Base-by-base conservation (phyloP, 1,139 yeast species). In the Blastobotrys persicus region DNA sequence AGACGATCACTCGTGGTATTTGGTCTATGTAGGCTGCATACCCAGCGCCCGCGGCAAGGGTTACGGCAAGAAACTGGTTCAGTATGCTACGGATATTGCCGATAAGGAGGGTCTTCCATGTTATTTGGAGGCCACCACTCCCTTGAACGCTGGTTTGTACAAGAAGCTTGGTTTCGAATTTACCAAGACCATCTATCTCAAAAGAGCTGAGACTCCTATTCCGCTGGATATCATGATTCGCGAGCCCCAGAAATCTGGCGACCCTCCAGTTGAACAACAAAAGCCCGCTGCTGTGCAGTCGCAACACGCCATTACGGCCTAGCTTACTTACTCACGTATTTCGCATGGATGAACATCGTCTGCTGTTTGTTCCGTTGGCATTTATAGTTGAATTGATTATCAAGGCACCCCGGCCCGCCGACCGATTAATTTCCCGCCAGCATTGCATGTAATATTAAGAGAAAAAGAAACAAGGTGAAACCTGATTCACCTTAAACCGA, bases 1-100 rank as follows among this genome's bases (percentile, higher is more conserved):
- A 51, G 69, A 67, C 43, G 74, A 73, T 49, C 71, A 74, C 39
- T 63, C 73, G 5, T 82, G 74, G 69, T 80, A 85, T 14, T 72
- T 82, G 59, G 85, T 82, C 33, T 82, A 82, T 59, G 66, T 82
- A 42, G 88, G 86, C 2, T 77, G 84, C 5, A 69, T 77, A 9
- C 75, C 74, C n/a, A 60, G 66, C 18, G 85, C 85, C 7, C 72
- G 85, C 59, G 88, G 88, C 33, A 81, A 81, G 63, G 88, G 88
- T 6, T 81, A 82, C 61, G 80, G 76, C n/a, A 65, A 87, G 43
- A 72, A 72, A 46, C 70, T 80, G 60, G 76, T 82, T 56, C 78
- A 79, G n/a, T 75, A 71, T 58, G 77, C 80, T 76, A 80, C 79
- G 55, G 64, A 69, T 26, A 69, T 75, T 13, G 66, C 83, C 47